Evolutionary conservation across 2,329 filamentous ascomycete species (phyloP), one percentile per base, ranked within the genome.

Genomic region (Moelleriella libera): DNA sequence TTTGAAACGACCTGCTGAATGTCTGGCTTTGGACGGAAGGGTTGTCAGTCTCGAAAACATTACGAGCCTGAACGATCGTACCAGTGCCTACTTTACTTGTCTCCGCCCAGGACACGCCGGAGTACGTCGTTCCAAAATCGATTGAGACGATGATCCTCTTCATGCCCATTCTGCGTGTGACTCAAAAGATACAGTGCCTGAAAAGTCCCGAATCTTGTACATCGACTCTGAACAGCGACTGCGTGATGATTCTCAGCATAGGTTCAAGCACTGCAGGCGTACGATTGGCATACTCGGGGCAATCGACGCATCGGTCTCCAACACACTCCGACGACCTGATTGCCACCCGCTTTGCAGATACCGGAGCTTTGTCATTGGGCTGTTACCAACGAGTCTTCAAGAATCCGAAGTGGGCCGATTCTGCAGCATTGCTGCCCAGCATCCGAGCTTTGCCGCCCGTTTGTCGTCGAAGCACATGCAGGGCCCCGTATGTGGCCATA

Each of bases 101-200:
- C 49, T 71, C 65, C 41, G 68, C 68, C 69, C 71, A 77, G 31
- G 71, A 70, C n/a, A 76, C 63, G 31, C 72, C 73, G 11, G 72
- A 74, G 55, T 71, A 77, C 5, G 74, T 78, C 10, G 74, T 77
- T 30, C 74, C 74, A 53, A 77, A 76, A 54, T 77, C 74, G 49
- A 77, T 70, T 21, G 70, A 73, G 51, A 75, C 65, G 46, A 76
- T 65, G 50, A 75, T 68, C 55, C 64, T 69, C 53, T 65, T 55
- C 41, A 57, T 55, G 48, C 52, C 50, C 62, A 64, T 64, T 49
- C 42, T 57, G 45, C 14, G 11, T 14, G 40, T 21, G 21, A 21
- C 21, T 21, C 21, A 21, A 21, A 21, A 21, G 21, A 21, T 21
- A 21, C 21, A 21, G 21, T 21, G 21, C 21, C 21, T 21, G 21